phyloP scores from a whole-genome alignment of 345 rosid genomes.

The Raphanus sativus region DNA sequence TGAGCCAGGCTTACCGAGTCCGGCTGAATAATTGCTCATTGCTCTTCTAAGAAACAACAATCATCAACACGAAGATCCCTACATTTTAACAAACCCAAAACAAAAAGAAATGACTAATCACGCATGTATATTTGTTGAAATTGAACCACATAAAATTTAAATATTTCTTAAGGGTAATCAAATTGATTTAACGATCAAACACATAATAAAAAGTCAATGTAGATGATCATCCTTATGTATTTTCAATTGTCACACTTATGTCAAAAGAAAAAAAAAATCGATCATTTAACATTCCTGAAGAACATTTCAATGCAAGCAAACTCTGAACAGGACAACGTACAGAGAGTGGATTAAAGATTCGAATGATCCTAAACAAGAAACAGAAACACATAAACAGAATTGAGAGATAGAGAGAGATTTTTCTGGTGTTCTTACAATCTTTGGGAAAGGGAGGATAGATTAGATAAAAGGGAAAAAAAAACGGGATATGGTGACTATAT shows the following conservation, averaged over 20 bases:
- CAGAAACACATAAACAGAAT: not conserved
- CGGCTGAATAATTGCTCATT: conserved; percentile 38
- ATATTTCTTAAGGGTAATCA: not conserved
- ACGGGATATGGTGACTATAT: conserved; percentile 9
- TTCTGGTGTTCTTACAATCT: conserved; percentile 32
- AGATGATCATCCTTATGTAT: not conserved
- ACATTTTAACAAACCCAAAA: not conserved
- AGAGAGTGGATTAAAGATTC: not conserved
- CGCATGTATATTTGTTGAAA: not conserved
- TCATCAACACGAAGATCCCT: conserved; percentile 31
- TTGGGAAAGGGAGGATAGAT: conserved; percentile 6
- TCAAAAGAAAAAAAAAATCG: not conserved
- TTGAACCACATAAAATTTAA: not conserved
- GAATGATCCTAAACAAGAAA: not conserved
- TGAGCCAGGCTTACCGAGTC: conserved; percentile 41
- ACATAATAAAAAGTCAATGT: not conserved
- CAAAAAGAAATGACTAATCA: not conserved
- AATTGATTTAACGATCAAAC: not conserved
- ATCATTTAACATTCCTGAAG: not conserved
- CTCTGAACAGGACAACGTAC: not conserved
- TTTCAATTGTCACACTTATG: not conserved
- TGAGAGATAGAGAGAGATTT: not conserved
- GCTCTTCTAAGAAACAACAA: conserved; percentile 27
- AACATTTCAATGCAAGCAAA: conserved; percentile 3
- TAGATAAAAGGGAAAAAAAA: conserved; percentile 1